Conservation (phyloP, 768 basidiomycete species). For the Boletus bicolor region DNA sequence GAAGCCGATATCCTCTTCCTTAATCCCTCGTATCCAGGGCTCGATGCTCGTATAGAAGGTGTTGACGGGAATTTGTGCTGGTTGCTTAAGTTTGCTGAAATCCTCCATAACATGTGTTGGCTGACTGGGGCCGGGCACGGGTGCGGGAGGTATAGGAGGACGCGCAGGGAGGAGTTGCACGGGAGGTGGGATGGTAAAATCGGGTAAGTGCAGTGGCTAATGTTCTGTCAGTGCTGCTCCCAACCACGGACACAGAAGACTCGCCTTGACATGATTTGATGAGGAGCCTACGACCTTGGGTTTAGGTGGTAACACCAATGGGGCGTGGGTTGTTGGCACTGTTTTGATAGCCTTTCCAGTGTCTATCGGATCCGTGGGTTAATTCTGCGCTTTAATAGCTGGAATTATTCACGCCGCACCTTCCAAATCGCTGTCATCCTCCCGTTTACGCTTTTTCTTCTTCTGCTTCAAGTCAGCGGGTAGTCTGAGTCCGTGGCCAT, state of each 20-base stretch:
- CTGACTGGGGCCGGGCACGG: slow-evolving; percentile 78
- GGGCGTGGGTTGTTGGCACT: slow-evolving; percentile 47
- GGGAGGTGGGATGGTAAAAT: slow-evolving; percentile 57
- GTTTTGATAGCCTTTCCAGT: slow-evolving; percentile 54
- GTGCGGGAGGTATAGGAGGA: slow-evolving; percentile 59
- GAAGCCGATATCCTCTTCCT: slow-evolving; percentile 95
- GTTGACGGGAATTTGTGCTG: slow-evolving; percentile 61
- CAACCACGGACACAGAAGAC: slow-evolving; percentile 5
- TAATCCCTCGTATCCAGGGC: slow-evolving; percentile 82
- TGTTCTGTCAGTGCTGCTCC: slow-evolving; percentile 11
- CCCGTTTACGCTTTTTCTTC: slow-evolving; percentile 85
- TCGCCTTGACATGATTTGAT: slow-evolving; percentile 51
- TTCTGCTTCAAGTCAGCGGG: slow-evolving; percentile 65
- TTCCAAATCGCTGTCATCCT: slow-evolving; percentile 71
- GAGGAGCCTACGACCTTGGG: slow-evolving; percentile 49
- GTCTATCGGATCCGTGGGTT: slow-evolving; percentile 35
- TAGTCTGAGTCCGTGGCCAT: slow-evolving; percentile 17
- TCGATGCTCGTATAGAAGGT: slow-evolving; percentile 90
- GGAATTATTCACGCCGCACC: slow-evolving; percentile 38
- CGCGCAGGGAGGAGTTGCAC: slow-evolving; percentile 53
- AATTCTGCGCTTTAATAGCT: not conserved
- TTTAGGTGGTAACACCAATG: slow-evolving; percentile 46
- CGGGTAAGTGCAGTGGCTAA: slow-evolving; percentile 43
- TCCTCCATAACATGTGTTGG: slow-evolving; percentile 84
- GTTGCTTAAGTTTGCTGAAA: slow-evolving; percentile 80